Base-by-base conservation (phyloP, 768 basidiomycete species). In the Lactarius sanguifluus region DNA sequence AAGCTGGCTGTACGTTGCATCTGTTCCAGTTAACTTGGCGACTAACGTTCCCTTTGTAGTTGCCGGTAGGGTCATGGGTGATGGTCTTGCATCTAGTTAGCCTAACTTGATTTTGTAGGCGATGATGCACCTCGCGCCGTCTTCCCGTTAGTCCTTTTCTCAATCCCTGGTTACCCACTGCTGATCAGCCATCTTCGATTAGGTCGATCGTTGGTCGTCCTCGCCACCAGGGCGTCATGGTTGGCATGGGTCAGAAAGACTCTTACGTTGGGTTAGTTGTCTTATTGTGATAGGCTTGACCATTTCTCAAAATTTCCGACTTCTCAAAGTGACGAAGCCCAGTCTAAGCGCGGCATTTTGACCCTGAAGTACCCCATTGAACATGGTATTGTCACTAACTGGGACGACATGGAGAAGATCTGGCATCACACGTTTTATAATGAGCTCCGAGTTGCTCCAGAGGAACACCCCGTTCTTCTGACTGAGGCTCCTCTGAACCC, bases 331-430 rank as follows among this genome's bases (percentile, higher is more conserved):
- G 93, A 94, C 71, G 93, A 95, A 76, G 92, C 92, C 52, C 92
- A 94, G 76, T 89, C 92, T 45, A 94, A 96, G 83, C 91, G 94
- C 80, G 94, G 94, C 83, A 92, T 96, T 77, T 83, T 96, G 69
- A 90, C 90, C 59, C 80, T 96, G 73, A 94, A 94, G 80, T 94
- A 96, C 81, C 94, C 92, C 62, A 94, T 94, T 72, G 91, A 94
- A 78, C 92, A 94, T 80, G 92, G 92, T 79, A 90, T 94, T 75
- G 91, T 96, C 77, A 95, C 93, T 78, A 95, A 97, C 88, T 97
- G 94, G 95, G 94, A 95, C 74, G 94, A 96, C 80, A 95, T 95
- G 94, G 94, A 96, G 82, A 95, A 95, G 82, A 95, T 96, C 77
- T 96, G 94, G 94, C 93, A 95, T 79, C 94, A 95, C 83, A 95